Conservation (phyloP, 805 yeast genomes). For the Teunomyces stri region DNA sequence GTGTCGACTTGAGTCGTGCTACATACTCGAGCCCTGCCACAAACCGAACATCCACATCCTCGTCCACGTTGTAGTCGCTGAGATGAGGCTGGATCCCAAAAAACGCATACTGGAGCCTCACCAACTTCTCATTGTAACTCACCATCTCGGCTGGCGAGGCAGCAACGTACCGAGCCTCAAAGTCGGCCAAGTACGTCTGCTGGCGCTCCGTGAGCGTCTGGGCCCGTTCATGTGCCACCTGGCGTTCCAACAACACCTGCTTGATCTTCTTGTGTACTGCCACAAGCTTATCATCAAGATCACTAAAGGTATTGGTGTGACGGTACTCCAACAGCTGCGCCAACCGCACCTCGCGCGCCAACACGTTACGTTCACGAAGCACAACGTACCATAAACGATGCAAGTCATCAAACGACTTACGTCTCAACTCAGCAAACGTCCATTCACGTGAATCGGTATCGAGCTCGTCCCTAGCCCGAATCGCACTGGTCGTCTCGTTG, state of each 20-base stretch:
- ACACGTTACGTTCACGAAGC: conserved; percentile 74
- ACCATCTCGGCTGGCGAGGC: conserved; percentile 50
- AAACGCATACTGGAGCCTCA: conserved; percentile 75
- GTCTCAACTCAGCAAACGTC: conserved; percentile 83
- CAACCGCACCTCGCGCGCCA: conserved; percentile 73
- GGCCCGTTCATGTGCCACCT: conserved; percentile 63
- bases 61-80: conserved; percentile 52
- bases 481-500: conserved; percentile 49
- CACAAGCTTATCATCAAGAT: conserved; percentile 37
- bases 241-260: conserved; percentile 85
- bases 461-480: conserved; percentile 57
- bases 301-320: conserved; percentile 36
- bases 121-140: conserved; percentile 59
- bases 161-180: conserved; percentile 56
- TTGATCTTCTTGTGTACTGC: conserved; percentile 57
- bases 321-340: conserved; percentile 31
- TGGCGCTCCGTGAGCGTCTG: conserved; percentile 45
- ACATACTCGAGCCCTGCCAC: conserved; percentile 69
- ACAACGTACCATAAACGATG: conserved; percentile 90
- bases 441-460: conserved; percentile 67
- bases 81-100: conserved; percentile 79
- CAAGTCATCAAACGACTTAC: conserved; percentile 87
- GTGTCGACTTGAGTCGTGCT: conserved; percentile 63
- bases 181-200: conserved; percentile 51
- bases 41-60: conserved; percentile 46